Evolutionary conservation across 305 asterid species (phyloP).

Genomic region (Solanum hybrid): DNA sequence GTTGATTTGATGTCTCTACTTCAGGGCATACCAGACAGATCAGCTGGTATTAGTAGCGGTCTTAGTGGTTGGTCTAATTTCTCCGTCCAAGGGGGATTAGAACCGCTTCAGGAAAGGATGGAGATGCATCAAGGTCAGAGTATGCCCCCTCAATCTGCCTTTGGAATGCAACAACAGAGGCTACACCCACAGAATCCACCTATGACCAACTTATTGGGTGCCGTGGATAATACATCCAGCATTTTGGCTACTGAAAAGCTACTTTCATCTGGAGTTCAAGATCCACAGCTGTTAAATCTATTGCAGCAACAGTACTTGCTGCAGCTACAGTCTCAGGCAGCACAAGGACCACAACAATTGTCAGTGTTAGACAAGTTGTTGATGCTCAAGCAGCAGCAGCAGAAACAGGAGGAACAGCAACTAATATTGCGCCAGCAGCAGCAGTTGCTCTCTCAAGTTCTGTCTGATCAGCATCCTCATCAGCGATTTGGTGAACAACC

Average conservation of each 20-base stretch:
- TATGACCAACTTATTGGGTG: constrained; percentile 26
- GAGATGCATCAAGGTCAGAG: constrained; percentile 43
- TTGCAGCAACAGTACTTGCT: constrained; percentile 60
- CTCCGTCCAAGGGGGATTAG: constrained; percentile 47
- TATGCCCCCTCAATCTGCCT: constrained; percentile 43
- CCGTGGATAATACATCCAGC: constrained; percentile 35
- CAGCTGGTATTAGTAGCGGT: constrained; percentile 35
- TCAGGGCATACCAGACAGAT: constrained; percentile 48
- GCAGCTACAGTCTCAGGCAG: constrained; percentile 54
- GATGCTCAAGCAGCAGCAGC: constrained; percentile 43
- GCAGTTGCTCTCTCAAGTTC: constrained; percentile 56
- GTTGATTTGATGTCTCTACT: constrained; percentile 47
- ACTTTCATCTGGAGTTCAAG: constrained; percentile 45
- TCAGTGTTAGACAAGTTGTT: constrained; percentile 47
- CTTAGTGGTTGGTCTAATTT: constrained; percentile 48
- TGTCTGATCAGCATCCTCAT: constrained; percentile 39
- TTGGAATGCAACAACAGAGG: constrained; percentile 51
- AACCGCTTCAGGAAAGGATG: constrained; percentile 43
- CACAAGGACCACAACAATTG: constrained; percentile 51
- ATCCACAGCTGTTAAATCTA: constrained; percentile 51
- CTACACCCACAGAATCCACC: constrained; percentile 43
- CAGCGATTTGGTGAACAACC: constrained; percentile 39
- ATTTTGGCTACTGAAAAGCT: constrained; percentile 41
- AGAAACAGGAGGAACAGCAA: constrained; percentile 51
- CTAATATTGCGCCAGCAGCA: constrained; percentile 47